phyloP scores from a whole-genome alignment of 176 grass and related monocot genomes.

The Cenchrus americanus region DNA sequence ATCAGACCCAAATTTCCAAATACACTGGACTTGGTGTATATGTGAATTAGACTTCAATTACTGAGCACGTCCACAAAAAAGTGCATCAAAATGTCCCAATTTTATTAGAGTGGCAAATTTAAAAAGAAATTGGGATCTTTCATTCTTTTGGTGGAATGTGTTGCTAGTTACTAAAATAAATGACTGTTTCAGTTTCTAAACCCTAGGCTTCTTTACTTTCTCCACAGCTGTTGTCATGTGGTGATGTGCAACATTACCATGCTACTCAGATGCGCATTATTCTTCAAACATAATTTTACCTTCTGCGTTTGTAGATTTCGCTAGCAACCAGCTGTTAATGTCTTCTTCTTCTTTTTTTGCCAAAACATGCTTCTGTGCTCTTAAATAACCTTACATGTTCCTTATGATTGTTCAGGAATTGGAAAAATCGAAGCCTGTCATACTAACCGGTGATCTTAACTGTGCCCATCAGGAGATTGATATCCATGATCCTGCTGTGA shows the following conservation, averaged over 20 bases:
- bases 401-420: constrained; percentile 54
- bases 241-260: not conserved
- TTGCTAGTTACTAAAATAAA: constrained; percentile 18
- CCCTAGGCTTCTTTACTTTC: not conserved
- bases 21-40: not conserved
- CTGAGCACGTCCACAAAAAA: not conserved
- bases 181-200: not conserved
- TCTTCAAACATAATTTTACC: constrained; percentile 25
- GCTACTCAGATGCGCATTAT: not conserved
- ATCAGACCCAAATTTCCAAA: not conserved
- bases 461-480: constrained; percentile 78
- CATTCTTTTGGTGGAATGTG: not conserved
- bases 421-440: constrained; percentile 73
- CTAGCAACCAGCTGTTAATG: not conserved
- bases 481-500: constrained; percentile 74
- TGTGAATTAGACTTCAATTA: not conserved
- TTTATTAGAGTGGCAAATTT: not conserved
- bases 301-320: constrained; percentile 16
- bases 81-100: not conserved
- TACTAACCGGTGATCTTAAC: constrained; percentile 78
- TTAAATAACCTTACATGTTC: constrained; percentile 16
- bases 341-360: not conserved
- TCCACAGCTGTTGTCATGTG: not conserved
- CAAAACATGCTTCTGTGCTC: not conserved
- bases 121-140: not conserved